Percentiles rank a stretch among this genome's conserved stretches.
These are phyloP conservation scores for Crucihimalaya himalaica DNA, from an alignment of 345 rosid genomes.

Conservation along the genomic window DNA sequence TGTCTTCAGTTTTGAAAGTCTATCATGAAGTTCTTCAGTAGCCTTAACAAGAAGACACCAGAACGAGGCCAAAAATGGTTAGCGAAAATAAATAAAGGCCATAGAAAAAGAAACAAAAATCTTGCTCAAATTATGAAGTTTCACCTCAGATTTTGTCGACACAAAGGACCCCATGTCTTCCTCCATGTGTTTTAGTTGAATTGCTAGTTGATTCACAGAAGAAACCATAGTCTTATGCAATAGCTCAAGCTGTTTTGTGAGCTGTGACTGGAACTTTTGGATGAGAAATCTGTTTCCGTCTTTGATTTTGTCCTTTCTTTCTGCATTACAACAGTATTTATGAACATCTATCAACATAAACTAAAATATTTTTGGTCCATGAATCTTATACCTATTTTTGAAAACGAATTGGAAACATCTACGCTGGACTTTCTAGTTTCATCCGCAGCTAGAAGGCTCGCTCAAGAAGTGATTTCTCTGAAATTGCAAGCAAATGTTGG, in stretches of 20 bases:
- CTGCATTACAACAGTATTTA: conserved; percentile 49
- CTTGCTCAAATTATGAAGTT: not conserved
- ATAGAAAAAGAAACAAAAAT: not conserved
- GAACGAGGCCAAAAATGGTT: conserved; percentile 11
- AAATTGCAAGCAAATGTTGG: conserved; percentile 20
- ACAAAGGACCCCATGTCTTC: conserved; percentile 96
- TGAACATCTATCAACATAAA: conserved; percentile 8
- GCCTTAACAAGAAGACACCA: conserved; percentile 54
- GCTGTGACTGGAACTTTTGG: conserved; percentile 75
- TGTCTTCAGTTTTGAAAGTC: conserved; percentile 64
- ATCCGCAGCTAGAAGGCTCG: conserved; percentile 79
- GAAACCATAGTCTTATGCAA: conserved; percentile 86
- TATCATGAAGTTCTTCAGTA: conserved; percentile 77
- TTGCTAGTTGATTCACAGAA: conserved; percentile 87
- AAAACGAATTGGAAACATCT: conserved; percentile 81
- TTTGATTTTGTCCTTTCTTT: conserved; percentile 92
- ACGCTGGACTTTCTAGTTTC: conserved; percentile 84
- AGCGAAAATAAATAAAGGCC: not conserved
- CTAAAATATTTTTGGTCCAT: not conserved
- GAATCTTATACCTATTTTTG: conserved; percentile 70
- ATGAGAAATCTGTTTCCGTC: conserved; percentile 75
- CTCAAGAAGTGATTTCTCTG: conserved; percentile 86
- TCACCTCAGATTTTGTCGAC: conserved; percentile 77
- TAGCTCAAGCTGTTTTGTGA: conserved; percentile 80
- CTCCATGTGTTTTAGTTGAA: conserved; percentile 88